A percentile compares a stretch with the other conserved stretches of the same genome.
These are phyloP conservation scores for Leucoagaricus sp. DNA, from an alignment of 1,284 basidiomycete genomes.

Conservation along the genomic window DNA sequence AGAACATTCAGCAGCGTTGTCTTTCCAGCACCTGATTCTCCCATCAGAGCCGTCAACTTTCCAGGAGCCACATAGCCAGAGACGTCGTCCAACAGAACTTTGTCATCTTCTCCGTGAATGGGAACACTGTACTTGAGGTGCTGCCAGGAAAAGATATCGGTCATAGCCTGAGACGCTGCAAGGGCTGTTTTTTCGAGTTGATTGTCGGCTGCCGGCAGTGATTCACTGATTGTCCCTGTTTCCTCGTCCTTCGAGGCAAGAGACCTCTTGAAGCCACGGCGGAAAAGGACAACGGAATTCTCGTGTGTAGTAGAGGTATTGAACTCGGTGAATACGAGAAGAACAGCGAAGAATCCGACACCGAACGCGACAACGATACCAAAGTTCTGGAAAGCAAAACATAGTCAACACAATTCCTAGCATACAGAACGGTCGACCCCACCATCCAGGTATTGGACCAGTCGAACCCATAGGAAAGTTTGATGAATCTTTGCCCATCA, in stretches of 20 bases:
- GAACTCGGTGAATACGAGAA: conserved; percentile 55
- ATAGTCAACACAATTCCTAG: not conserved
- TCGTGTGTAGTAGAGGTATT: conserved; percentile 37
- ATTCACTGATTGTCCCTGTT: conserved; percentile 4
- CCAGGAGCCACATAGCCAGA: conserved; percentile 82
- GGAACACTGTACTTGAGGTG: conserved; percentile 64
- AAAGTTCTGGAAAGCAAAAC: conserved; percentile 35
- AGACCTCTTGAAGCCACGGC: conserved; percentile 32
- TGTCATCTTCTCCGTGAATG: conserved; percentile 43
- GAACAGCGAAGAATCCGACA: conserved; percentile 43
- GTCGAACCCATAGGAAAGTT: conserved; percentile 49
- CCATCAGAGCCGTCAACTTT: conserved; percentile 71
- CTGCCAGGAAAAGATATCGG: conserved; percentile 59
- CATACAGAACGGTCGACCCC: conserved; percentile 17
- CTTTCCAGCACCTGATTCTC: conserved; percentile 70
- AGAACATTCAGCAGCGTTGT: conserved; percentile 60
- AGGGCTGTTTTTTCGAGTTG: conserved; percentile 6
- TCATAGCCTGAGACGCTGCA: conserved; percentile 22
- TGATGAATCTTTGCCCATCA: conserved; percentile 53
- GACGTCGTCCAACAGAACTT: conserved; percentile 69
- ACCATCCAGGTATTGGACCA: conserved; percentile 56
- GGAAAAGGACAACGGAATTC: conserved; percentile 40
- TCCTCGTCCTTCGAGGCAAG: conserved; percentile 19
- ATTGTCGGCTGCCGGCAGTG: conserved; percentile 11
- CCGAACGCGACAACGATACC: conserved; percentile 59